Base-by-base conservation (phyloP, 495 filamentous ascomycete genomes). In the Sordaria brevicollis region DNA sequence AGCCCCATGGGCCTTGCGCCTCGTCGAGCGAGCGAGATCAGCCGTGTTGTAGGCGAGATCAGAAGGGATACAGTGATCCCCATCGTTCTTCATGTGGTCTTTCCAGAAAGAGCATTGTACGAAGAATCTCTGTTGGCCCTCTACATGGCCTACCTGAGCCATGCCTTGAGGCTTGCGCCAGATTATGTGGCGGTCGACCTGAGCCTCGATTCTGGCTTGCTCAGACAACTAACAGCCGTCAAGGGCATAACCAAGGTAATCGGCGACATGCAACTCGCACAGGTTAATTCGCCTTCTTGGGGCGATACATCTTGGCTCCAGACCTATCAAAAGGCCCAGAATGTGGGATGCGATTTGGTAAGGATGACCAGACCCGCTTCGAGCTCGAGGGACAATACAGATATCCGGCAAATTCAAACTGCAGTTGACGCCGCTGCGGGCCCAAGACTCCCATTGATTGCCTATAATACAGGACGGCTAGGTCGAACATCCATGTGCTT, bases 121-220 rank as follows among this genome's bases (percentile, higher is more conserved):
- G 66, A 74, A 67, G 74, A 69, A 62, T 67, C 33, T 29, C 69
- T 78, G 80, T 70, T 78, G 77, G 49, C 82, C 33, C 77, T 81
- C 21, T 91, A 90, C 75, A 74, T 89, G 17, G 81, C 83, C 29
- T 78, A 90, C 29, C 76, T 89, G 17, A 83, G 84, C 29, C 88
- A 91, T 74, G 87, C 85, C 8, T 74, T 92, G 4, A 83, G 90
- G 17, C 79, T 93, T 15, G 87, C 84, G 0, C 87, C 91, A 3
- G 90, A 93, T 72, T 92, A 90, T 74, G 75, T 89, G 19, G 84
- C 86, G 4, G 78, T 92, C 5, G 88, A 92, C 71, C 71, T 92
- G n/a, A 81, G 80, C 8, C 80, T 88, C 65, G 79, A 85, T 39
- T 74, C 85, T 5, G 74, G 79, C 3, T 71, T 79, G 4, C 75